phyloP scores from a whole-genome alignment of 331 rosid species.

The Malus hybrid region DNA sequence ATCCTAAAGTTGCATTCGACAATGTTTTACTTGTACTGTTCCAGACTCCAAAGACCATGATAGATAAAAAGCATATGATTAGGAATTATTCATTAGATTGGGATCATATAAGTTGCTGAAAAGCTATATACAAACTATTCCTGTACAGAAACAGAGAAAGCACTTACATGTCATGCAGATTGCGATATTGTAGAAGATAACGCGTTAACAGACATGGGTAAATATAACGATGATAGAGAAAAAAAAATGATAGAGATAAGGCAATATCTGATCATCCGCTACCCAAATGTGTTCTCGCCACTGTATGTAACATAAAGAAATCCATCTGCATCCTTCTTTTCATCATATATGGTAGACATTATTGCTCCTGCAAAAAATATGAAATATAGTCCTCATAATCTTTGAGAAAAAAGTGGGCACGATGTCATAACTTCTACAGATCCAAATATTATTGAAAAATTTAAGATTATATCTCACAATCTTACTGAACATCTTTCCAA shows the following conservation, averaged over 20 bases:
- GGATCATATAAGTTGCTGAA: neutral
- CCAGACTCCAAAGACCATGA: neutral
- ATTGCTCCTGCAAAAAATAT: conserved; percentile 32
- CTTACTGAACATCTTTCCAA: neutral
- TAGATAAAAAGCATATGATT: neutral
- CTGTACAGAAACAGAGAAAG: neutral
- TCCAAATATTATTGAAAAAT: neutral
- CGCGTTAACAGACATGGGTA: neutral
- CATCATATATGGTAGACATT: conserved; percentile 49
- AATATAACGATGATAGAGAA: neutral
- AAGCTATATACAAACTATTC: conserved; percentile 11
- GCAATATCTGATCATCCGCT: neutral
- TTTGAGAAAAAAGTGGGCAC: neutral
- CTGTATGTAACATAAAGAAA: conserved; percentile 53
- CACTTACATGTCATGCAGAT: neutral
- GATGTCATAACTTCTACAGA: neutral
- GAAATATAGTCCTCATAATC: neutral
- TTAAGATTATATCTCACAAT: too few species aligned
- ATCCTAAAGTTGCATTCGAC: neutral
- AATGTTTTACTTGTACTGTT: neutral
- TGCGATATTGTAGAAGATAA: neutral
- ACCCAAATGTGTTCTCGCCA: conserved; percentile 60
- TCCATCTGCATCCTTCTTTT: conserved; percentile 50
- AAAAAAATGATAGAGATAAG: neutral
- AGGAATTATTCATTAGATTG: neutral